Evolutionary conservation across 768 basidiomycete species (phyloP).

Genomic region (Pisolithus microcarpus): DNA sequence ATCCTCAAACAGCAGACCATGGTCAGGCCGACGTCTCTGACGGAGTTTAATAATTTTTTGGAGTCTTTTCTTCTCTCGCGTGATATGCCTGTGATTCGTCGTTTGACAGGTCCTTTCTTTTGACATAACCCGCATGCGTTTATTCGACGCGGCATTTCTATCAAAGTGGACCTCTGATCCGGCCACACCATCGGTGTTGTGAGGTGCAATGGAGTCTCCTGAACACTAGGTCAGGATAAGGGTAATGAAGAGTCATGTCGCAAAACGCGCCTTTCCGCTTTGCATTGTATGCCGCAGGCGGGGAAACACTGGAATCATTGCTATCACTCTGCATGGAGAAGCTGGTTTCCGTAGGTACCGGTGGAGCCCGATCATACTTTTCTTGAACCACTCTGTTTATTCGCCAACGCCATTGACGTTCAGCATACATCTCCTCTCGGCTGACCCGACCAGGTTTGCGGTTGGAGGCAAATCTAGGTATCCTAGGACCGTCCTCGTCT

Average conservation of each 20-base stretch:
- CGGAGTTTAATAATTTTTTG: too few relatives aligned
- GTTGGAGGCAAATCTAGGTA: constrained; percentile 9
- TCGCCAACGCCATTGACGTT: constrained; percentile 23
- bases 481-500: constrained; percentile 26
- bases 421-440: constrained; percentile 25
- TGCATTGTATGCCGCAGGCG: constrained; percentile 18
- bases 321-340: constrained; percentile 28
- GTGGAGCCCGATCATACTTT: constrained; percentile 28
- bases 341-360: constrained; percentile 20
- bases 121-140: constrained; percentile 48
- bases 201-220: too few relatives aligned
- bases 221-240: too few relatives aligned
- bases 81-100: constrained; percentile 29
- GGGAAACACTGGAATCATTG: constrained; percentile 10
- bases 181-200: constrained; percentile 18
- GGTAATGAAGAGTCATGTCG: too few relatives aligned
- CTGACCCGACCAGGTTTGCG: constrained; percentile 18
- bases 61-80: constrained; percentile 38
- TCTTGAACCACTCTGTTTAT: constrained; percentile 15
- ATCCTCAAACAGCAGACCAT: constrained; percentile 34
- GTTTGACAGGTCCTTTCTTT: constrained; percentile 35
- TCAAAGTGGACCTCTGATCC: constrained; percentile 1
- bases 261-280: constrained; percentile 45
- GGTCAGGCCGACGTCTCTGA: constrained; percentile 31
- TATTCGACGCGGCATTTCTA: constrained; percentile 31